These are phyloP conservation scores for Crassisporium funariophilum DNA, from an alignment of 768 basidiomycete species.

Conservation along the genomic window DNA sequence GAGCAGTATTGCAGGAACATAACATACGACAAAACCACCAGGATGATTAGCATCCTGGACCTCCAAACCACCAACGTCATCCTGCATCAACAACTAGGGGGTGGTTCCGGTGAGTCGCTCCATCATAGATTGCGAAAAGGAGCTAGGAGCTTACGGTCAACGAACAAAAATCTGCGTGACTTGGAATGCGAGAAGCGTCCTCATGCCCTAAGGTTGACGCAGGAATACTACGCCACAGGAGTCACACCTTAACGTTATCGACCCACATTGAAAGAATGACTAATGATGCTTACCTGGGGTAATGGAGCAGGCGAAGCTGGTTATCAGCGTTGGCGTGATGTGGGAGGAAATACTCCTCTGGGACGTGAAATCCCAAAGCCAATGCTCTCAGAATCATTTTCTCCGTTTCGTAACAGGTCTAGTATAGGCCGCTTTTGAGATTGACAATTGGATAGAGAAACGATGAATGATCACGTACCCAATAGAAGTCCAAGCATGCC, in stretches of 20 bases:
- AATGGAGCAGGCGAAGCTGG: slow-evolving; percentile 59
- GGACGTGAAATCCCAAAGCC: slow-evolving; percentile 44
- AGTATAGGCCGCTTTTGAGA: no score
- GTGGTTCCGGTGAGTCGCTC: background rate
- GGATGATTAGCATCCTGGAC: slow-evolving; percentile 55
- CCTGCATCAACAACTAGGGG: slow-evolving; percentile 52
- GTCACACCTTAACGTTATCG: background rate
- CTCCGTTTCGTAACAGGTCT: slow-evolving; percentile 46
- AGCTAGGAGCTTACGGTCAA: slow-evolving; percentile 40
- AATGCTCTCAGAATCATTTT: slow-evolving; percentile 49
- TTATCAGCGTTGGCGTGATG: slow-evolving; percentile 49
- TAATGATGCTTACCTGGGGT: slow-evolving; percentile 41
- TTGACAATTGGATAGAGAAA: background rate
- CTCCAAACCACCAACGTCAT: slow-evolving; percentile 62
- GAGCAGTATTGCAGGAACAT: background rate
- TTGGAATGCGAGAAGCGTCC: slow-evolving; percentile 45
- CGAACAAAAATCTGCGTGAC: slow-evolving; percentile 57
- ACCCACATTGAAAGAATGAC: background rate
- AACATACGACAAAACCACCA: slow-evolving; percentile 42
- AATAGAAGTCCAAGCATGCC: slow-evolving; percentile 53
- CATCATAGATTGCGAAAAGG: background rate
- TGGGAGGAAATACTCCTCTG: slow-evolving; percentile 45
- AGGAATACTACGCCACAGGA: slow-evolving; percentile 28
- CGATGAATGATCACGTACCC: slow-evolving; percentile 31
- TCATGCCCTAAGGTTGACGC: slow-evolving; percentile 34